These are phyloP conservation scores for Deuterostichococcus epilithicus DNA, from an alignment of 139 green algal genomes.

Conservation along the genomic window DNA sequence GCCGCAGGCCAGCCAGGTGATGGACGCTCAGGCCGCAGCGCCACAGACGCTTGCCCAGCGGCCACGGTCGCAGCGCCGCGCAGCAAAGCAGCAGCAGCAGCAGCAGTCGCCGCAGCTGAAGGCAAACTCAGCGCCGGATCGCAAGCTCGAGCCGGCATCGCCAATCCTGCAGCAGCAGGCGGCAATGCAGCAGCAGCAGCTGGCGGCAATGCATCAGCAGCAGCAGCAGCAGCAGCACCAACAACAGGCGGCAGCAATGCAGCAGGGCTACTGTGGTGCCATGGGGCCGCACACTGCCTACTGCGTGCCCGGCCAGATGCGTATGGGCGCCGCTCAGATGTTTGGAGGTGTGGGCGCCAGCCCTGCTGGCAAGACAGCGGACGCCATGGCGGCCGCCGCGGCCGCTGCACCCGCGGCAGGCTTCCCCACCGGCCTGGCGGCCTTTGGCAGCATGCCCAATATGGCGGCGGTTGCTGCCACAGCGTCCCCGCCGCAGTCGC, in stretches of 20 bases:
- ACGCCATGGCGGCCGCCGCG: too few species aligned
- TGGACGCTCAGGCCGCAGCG: too few species aligned
- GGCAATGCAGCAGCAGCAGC: not conserved
- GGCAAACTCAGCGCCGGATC: not conserved
- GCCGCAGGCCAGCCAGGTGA: too few species aligned
- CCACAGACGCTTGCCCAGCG: not conserved
- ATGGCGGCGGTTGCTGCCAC: too few species aligned
- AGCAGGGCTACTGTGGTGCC: not conserved
- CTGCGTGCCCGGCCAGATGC: not conserved
- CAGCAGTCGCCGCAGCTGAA: not conserved
- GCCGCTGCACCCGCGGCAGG: too few species aligned
- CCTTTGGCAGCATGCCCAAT: too few species aligned
- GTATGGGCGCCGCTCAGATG: too few species aligned
- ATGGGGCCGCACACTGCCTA: not conserved
- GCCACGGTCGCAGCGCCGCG: not conserved
- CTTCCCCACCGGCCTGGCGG: too few species aligned
- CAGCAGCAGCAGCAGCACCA: not conserved
- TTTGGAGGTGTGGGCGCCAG: too few species aligned
- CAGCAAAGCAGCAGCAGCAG: not conserved
- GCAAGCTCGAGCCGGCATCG: too few species aligned
- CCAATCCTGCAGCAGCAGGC: not conserved
- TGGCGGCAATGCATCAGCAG: not conserved
- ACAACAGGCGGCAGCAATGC: not conserved
- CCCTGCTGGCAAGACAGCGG: too few species aligned
- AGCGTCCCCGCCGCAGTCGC: too few species aligned